Evolutionary conservation across 164 flowering plant genomes (phyloP).

Genomic region (Liquidambar formosana): DNA sequence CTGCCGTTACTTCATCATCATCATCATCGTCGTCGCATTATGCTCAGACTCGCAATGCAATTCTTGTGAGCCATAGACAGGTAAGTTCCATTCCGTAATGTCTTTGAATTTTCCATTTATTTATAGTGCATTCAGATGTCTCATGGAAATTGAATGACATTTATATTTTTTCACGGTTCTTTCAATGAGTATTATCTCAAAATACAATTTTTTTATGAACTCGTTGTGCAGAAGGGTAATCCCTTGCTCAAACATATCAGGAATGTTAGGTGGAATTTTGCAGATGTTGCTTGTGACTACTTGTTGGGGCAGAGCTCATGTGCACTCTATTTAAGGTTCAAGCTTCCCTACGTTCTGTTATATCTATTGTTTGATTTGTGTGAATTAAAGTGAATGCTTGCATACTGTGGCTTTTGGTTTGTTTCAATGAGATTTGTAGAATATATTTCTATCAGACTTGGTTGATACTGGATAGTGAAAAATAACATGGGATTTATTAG

Average conservation of each 20-base stretch:
- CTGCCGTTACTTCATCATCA: conserved; percentile 19
- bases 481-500: no score
- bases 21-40: conserved; percentile 20
- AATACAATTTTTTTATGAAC: neutral
- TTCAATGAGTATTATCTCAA: neutral
- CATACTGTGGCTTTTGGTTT: neutral
- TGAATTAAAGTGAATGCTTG: neutral
- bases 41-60: conserved; percentile 64
- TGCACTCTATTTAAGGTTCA: conserved; percentile 89
- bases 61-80: conserved; percentile 94
- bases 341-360: conserved; percentile 5
- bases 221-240: conserved; percentile 83
- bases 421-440: neutral
- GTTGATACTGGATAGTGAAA: no score
- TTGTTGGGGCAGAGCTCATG: conserved; percentile 79
- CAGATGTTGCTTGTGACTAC: conserved; percentile 81
- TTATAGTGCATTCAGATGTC: neutral
- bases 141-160: neutral
- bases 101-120: neutral
- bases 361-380: neutral
- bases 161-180: neutral
- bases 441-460: no score
- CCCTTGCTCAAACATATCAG: conserved; percentile 92
- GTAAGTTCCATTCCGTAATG: conserved; percentile 27
- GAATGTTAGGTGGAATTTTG: conserved; percentile 88